These are phyloP conservation scores for Cochlearia excelsa DNA, from an alignment of 345 rosid species.

Conservation along the genomic window DNA sequence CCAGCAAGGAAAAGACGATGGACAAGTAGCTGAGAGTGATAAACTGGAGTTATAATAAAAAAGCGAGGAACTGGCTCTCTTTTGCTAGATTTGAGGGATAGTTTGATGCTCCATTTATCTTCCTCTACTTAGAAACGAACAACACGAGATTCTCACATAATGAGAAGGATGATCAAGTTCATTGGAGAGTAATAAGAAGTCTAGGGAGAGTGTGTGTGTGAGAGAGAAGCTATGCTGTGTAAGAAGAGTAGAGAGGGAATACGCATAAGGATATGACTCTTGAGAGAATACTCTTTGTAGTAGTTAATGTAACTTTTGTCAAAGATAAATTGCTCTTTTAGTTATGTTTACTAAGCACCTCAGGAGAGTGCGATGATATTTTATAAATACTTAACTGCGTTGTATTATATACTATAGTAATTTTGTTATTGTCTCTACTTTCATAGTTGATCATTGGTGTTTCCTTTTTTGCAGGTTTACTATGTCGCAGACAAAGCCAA, in stretches of 20 bases:
- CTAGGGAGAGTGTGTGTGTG: conserved; percentile 17
- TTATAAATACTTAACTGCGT: conserved; percentile 7
- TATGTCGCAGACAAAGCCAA: conserved; percentile 6
- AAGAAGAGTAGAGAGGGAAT: conserved; percentile 28
- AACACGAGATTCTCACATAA: conserved; percentile 24
- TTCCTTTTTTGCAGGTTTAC: conserved; percentile 21
- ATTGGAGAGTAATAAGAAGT: conserved; percentile 14
- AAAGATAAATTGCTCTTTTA: conserved; percentile 29
- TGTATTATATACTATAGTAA: conserved; percentile 16
- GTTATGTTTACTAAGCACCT: conserved; percentile 25
- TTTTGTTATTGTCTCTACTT: conserved; percentile 9
- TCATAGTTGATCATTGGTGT: conserved; percentile 13
- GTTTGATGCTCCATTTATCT: conserved; percentile 23
- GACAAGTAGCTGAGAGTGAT: conserved; percentile 53
- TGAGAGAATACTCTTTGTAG: conserved; percentile 25
- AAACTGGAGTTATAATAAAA: conserved; percentile 20
- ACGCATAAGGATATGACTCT: conserved; percentile 21
- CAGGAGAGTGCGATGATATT: conserved; percentile 18
- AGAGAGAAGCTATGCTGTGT: conserved; percentile 27
- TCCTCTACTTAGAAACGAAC: conserved; percentile 6
- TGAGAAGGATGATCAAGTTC: conserved; percentile 21
- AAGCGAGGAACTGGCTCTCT: conserved; percentile 20
- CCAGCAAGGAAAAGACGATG: conserved; percentile 91
- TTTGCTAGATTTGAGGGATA: conserved; percentile 14
- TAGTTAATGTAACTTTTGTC: conserved; percentile 31